These are phyloP conservation scores for Warburgia ugandensis DNA, from an alignment of 164 flowering plant genomes.

Conservation along the genomic window DNA sequence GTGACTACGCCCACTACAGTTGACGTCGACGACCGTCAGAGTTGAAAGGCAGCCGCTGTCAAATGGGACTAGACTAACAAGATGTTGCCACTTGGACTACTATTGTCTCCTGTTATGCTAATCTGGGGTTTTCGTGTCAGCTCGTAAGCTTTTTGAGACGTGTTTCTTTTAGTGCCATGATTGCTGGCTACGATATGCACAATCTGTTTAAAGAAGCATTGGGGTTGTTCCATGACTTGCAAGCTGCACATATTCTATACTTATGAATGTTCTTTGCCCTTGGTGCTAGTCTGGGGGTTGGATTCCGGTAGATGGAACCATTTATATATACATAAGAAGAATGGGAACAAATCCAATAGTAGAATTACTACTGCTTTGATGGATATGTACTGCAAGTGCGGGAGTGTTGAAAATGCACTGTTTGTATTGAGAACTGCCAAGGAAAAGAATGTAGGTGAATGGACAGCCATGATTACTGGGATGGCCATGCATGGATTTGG, in stretches of 20 bases:
- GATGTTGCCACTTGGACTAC: constrained; percentile 31
- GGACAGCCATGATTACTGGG: constrained; percentile 34
- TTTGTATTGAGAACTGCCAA: constrained; percentile 14
- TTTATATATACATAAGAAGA: constrained; percentile 13
- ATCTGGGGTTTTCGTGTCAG: constrained; percentile 13
- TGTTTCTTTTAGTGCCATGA: constrained; percentile 35
- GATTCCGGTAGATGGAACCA: constrained; percentile 30
- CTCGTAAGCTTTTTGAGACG: constrained; percentile 22
- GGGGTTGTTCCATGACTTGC: constrained; percentile 23
- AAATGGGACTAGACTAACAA: too few relatives aligned
- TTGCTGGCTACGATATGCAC: constrained; percentile 19
- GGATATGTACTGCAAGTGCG: constrained; percentile 36
- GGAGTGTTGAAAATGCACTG: constrained; percentile 19
- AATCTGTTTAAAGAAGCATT: constrained; percentile 24
- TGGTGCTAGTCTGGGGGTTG: constrained; percentile 24
- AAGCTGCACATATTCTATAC: constrained; percentile 5
- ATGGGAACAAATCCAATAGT: constrained; percentile 14
- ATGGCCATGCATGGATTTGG: constrained; percentile 31
- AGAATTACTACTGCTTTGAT: constrained; percentile 25
- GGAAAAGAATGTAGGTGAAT: constrained; percentile 22
- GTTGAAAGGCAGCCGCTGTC: too few relatives aligned
- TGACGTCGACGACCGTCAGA: too few relatives aligned
- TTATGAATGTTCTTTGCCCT: constrained; percentile 20
- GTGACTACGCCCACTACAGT: too few relatives aligned
- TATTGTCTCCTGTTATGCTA: constrained; percentile 15